Conservation (phyloP, 805 yeast genomes). For the Clavispora asparagi region DNA sequence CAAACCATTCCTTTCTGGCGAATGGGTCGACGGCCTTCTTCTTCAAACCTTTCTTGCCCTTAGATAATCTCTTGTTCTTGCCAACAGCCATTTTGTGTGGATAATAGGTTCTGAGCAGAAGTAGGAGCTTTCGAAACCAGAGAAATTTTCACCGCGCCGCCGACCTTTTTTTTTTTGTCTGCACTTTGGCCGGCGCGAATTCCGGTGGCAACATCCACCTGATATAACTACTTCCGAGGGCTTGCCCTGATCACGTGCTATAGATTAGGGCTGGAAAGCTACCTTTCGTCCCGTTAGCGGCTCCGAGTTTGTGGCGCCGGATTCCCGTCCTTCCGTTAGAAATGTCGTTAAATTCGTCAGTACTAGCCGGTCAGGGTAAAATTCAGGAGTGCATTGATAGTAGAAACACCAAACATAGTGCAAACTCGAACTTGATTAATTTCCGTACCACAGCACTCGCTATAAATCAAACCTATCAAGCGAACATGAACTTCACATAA, state of each 20-base stretch:
- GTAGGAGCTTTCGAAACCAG: background rate
- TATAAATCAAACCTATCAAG: too few species aligned
- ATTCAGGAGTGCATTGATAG: too few species aligned
- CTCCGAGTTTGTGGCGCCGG: too few species aligned
- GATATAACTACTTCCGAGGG: conserved; percentile 2
- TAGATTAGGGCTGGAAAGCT: conserved; percentile 4
- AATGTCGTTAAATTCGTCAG: too few species aligned
- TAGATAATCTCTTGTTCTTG: conserved; percentile 83
- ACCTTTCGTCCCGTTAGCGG: background rate
- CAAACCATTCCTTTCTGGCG: conserved; percentile 99
- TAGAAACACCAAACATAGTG: too few species aligned
- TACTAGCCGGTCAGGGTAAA: too few species aligned
- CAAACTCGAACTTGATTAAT: too few species aligned
- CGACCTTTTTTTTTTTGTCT: background rate
- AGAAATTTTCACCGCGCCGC: background rate
- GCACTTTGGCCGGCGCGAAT: conserved; percentile 1
- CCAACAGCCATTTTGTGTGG: conserved; percentile 64
- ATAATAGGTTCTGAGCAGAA: background rate
- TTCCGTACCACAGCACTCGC: too few species aligned
- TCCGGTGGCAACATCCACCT: conserved; percentile 1
- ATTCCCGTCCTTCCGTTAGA: too few species aligned
- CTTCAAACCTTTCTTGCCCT: conserved; percentile 96
- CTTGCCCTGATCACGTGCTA: conserved; percentile 11
- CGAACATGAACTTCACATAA: too few species aligned
- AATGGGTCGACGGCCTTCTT: conserved; percentile 99